phyloP scores from a whole-genome alignment of 2,329 filamentous ascomycete species.

The Aspergillus pseudonomiae region DNA sequence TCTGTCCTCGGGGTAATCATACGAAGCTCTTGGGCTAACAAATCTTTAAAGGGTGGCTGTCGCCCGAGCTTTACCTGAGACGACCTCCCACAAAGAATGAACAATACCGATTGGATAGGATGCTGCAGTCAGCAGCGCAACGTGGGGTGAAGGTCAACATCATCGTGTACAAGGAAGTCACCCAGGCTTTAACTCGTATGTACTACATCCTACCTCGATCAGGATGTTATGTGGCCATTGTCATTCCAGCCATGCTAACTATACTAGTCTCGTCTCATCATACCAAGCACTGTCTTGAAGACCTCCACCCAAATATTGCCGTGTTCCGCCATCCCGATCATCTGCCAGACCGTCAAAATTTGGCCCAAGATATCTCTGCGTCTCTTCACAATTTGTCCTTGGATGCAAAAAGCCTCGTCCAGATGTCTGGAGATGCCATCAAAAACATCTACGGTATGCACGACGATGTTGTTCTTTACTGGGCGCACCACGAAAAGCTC shows the following conservation, averaged over 20 bases:
- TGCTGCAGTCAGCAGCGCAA: slow-evolving; percentile 80
- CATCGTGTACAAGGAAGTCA: slow-evolving; percentile 91
- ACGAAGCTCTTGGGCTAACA: slow-evolving; percentile 14
- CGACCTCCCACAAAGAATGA: slow-evolving; percentile 81
- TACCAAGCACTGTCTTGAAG: slow-evolving; percentile 78
- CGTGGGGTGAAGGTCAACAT: slow-evolving; percentile 82
- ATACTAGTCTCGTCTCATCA: slow-evolving; percentile 67
- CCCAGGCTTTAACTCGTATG: slow-evolving; percentile 77
- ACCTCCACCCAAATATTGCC: slow-evolving; percentile 77
- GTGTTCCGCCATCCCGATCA: slow-evolving; percentile 94
- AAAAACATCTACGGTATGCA: slow-evolving; percentile 80
- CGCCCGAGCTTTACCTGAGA: slow-evolving; percentile 82
- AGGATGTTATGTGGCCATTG: too few relatives aligned
- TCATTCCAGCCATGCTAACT: slow-evolving; percentile 4
- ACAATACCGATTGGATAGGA: slow-evolving; percentile 78
- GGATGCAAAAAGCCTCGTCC: slow-evolving; percentile 59
- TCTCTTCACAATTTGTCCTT: slow-evolving; percentile 60
- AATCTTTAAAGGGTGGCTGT: slow-evolving; percentile 67
- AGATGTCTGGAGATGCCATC: slow-evolving; percentile 71
- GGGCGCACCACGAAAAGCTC: slow-evolving; percentile 93
- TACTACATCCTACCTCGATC: slow-evolving; percentile 25
- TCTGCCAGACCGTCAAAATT: slow-evolving; percentile 69
- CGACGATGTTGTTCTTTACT: slow-evolving; percentile 82
- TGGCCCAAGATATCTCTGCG: slow-evolving; percentile 61
- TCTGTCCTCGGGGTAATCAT: not conserved